Evolutionary conservation across 768 basidiomycete species (phyloP).

Genomic region (Xanthoconium stramineum): DNA sequence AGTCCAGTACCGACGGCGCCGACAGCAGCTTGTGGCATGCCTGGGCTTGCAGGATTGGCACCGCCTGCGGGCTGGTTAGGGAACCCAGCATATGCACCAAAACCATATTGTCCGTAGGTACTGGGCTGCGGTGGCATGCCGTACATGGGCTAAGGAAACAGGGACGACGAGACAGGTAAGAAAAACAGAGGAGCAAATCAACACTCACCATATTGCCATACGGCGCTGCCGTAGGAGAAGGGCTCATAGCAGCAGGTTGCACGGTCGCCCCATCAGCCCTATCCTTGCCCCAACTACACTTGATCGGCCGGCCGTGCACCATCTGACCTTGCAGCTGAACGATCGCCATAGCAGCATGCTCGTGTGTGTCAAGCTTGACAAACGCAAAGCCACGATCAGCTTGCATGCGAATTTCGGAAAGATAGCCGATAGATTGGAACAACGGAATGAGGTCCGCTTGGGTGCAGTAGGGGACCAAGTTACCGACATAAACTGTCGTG

Average conservation of each 20-base stretch:
- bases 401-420: constrained; percentile 99
- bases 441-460: constrained; percentile 97
- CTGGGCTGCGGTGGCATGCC: constrained; percentile 85
- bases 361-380: constrained; percentile 97
- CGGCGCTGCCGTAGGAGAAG: constrained; percentile 56
- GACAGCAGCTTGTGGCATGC: constrained; percentile 56
- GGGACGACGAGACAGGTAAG: neutral
- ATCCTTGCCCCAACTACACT: constrained; percentile 99
- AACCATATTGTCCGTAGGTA: constrained; percentile 72
- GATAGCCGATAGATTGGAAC: constrained; percentile 98
- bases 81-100: constrained; percentile 71
- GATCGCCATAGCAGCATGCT: constrained; percentile 97
- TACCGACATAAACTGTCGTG: constrained; percentile 96
- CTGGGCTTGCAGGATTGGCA: constrained; percentile 40
- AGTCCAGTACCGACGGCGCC: constrained; percentile 54
- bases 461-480: constrained; percentile 94
- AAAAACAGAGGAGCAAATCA: neutral
- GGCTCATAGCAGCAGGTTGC: constrained; percentile 53
- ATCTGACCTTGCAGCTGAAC: constrained; percentile 95
- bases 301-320: constrained; percentile 96
- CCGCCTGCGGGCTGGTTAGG: constrained; percentile 55
- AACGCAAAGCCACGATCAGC: constrained; percentile 98
- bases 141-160: constrained; percentile 68
- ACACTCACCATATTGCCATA: constrained; percentile 73
- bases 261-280: constrained; percentile 68